Percentiles rank a stretch among this genome's conserved stretches.
phyloP scores from a whole-genome alignment of 441 rosid species.

The Erysimum pusillum region DNA sequence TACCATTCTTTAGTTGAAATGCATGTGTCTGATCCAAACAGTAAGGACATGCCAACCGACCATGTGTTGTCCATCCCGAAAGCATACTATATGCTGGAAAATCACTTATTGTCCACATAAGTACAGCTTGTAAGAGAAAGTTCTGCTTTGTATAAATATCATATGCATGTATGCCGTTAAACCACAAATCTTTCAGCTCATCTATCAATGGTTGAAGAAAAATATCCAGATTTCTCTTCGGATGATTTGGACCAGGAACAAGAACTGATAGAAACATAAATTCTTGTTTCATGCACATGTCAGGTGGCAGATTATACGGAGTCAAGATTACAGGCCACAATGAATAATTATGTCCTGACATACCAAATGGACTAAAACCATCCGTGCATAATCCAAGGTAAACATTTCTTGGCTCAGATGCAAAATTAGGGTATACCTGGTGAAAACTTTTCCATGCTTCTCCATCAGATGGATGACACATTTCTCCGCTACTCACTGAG shows the following conservation, averaged over 20 bases:
- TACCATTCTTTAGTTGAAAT: constrained; percentile 3
- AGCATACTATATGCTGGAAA: constrained; percentile 13
- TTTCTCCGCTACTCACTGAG: not conserved
- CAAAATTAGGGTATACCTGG: not conserved
- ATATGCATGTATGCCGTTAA: not conserved
- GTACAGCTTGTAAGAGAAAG: not conserved
- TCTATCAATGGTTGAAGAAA: not conserved
- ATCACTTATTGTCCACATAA: constrained; percentile 10
- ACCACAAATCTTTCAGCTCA: not conserved
- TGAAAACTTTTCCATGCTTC: constrained; percentile 1
- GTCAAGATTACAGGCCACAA: constrained; percentile 10
- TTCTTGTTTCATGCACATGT: constrained; percentile 23
- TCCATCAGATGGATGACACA: not conserved
- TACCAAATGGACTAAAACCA: constrained; percentile 15
- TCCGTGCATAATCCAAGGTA: constrained; percentile 2
- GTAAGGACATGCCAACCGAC: constrained; percentile 18
- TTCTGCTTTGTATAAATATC: not conserved
- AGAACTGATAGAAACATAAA: constrained; percentile 3
- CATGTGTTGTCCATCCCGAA: constrained; percentile 10
- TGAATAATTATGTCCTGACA: not conserved
- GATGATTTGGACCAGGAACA: not conserved
- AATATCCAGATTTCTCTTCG: not conserved
- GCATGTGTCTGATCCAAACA: not conserved
- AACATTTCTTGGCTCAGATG: not conserved
- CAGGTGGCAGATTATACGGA: not conserved